A percentile compares a stretch with the other conserved stretches of the same genome.
Conservation (phyloP, 1,284 basidiomycete species). For the Marasmius tenuissimus region DNA sequence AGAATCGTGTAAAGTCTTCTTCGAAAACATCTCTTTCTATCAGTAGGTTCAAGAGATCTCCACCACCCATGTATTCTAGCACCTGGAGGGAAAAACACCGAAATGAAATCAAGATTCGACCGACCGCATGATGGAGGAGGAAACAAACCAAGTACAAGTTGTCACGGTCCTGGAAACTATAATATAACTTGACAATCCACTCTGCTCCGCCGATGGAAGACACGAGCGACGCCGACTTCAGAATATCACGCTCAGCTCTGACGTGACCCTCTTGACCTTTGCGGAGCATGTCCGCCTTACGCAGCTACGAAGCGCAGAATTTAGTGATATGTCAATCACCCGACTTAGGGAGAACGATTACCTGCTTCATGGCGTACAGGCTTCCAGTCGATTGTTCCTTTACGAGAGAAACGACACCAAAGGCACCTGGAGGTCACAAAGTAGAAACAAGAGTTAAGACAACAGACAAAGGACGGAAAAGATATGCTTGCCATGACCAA, state of each 20-base stretch:
- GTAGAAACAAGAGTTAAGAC: conserved; percentile 14
- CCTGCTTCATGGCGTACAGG: conserved; percentile 97
- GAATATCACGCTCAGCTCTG: conserved; percentile 86
- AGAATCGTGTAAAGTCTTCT: conserved; percentile 93
- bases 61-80: conserved; percentile 93
- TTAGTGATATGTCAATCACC: conserved; percentile 14
- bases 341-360: conserved; percentile 34
- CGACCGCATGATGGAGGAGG: conserved; percentile 25
- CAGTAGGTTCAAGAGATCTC: conserved; percentile 92
- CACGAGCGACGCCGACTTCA: conserved; percentile 78
- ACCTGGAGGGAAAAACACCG: conserved; percentile 57
- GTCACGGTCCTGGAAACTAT: conserved; percentile 91
- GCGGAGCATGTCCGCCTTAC: conserved; percentile 95
- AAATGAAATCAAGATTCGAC: conserved; percentile 61
- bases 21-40: conserved; percentile 94
- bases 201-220: conserved; percentile 70
- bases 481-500: conserved; percentile 79
- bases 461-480: conserved; percentile 21
- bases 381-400: conserved; percentile 78
- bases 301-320: conserved; percentile 52
- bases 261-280: conserved; percentile 98
- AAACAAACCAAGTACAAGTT: conserved; percentile 86
- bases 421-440: conserved; percentile 66
- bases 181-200: conserved; percentile 93
- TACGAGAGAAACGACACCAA: conserved; percentile 94